A percentile compares a stretch with the other conserved stretches of the same genome.
Evolutionary conservation across 495 filamentous ascomycete genomes (phyloP).

Genomic region (Parachaetomium inaequale): DNA sequence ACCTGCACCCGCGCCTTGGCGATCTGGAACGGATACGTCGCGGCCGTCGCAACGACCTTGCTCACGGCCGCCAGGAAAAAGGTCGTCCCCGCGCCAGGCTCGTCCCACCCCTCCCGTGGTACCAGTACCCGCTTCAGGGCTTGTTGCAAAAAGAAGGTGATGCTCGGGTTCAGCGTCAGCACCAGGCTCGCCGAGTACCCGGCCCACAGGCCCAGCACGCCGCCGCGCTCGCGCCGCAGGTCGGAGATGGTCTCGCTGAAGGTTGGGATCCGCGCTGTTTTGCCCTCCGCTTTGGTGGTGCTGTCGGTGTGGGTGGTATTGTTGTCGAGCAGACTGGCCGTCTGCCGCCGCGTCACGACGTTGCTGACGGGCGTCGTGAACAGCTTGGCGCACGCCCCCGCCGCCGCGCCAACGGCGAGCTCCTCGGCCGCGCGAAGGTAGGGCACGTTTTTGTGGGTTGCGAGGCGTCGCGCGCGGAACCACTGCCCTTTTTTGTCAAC

Average conservation of each 20-base stretch:
- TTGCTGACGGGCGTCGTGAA: slow-evolving; percentile 81
- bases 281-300: neutral
- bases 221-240: slow-evolving; percentile 67
- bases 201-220: slow-evolving; percentile 78
- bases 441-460: slow-evolving; percentile 36
- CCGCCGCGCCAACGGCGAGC: slow-evolving; percentile 69
- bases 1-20: slow-evolving; percentile 75
- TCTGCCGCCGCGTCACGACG: slow-evolving; percentile 80
- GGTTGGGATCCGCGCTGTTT: slow-evolving; percentile 27
- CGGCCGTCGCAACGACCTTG: slow-evolving; percentile 71
- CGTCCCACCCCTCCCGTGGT: slow-evolving; percentile 46
- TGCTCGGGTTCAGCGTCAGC: slow-evolving; percentile 78
- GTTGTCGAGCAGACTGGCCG: slow-evolving; percentile 48
- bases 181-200: slow-evolving; percentile 80
- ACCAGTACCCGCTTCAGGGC: slow-evolving; percentile 59
- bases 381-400: slow-evolving; percentile 71
- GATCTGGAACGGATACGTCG: slow-evolving; percentile 84
- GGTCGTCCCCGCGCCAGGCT: slow-evolving; percentile 45
- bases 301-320: neutral
- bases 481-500: too few species aligned
- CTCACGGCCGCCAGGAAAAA: slow-evolving; percentile 75
- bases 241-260: slow-evolving; percentile 58
- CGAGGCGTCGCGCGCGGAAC: slow-evolving; percentile 53
- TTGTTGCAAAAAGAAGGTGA: slow-evolving; percentile 83
- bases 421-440: slow-evolving; percentile 67